These are phyloP conservation scores for Termitomyces titanicus DNA, from an alignment of 768 basidiomycete species.

Conservation along the genomic window DNA sequence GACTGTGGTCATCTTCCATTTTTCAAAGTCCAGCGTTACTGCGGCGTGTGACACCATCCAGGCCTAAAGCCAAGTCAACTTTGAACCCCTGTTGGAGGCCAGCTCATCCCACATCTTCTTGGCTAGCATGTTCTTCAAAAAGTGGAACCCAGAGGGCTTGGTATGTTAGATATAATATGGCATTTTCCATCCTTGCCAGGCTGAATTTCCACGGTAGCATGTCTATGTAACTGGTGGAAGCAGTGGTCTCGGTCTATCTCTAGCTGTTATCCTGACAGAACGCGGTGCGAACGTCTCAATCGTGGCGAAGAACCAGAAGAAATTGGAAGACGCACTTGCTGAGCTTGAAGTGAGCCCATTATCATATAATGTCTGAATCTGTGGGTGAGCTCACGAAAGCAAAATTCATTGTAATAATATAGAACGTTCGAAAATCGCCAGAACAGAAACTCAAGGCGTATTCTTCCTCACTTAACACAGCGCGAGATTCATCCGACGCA, in stretches of 20 bases:
- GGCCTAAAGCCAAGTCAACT: too few species aligned
- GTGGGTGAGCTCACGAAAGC: too few species aligned
- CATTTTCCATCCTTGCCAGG: too few species aligned
- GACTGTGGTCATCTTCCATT: too few species aligned
- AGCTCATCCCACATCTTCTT: neutral
- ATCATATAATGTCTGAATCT: too few species aligned
- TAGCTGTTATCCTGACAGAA: slow-evolving; percentile 62
- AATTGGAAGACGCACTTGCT: slow-evolving; percentile 55
- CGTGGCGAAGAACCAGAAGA: slow-evolving; percentile 70
- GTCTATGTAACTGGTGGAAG: slow-evolving; percentile 85
- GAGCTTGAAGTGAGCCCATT: slow-evolving; percentile 68
- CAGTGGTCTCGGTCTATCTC: slow-evolving; percentile 72
- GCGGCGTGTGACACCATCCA: too few species aligned
- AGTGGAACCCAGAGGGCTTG: slow-evolving; percentile 50
- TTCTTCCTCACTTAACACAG: slow-evolving; percentile 59
- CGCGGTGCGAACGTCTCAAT: slow-evolving; percentile 83
- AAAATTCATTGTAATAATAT: too few species aligned
- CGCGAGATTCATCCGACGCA: slow-evolving; percentile 51
- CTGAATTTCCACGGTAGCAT: slow-evolving; percentile 45
- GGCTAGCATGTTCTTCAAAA: slow-evolving; percentile 23
- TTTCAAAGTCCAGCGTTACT: too few species aligned
- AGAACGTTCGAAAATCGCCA: slow-evolving; percentile 52
- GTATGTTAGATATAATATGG: slow-evolving; percentile 18
- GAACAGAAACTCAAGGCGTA: slow-evolving; percentile 61
- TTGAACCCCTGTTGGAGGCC: too few species aligned